phyloP scores from a whole-genome alignment of 202 grass and related monocot genomes.

The Tripidium arundinaceum region DNA sequence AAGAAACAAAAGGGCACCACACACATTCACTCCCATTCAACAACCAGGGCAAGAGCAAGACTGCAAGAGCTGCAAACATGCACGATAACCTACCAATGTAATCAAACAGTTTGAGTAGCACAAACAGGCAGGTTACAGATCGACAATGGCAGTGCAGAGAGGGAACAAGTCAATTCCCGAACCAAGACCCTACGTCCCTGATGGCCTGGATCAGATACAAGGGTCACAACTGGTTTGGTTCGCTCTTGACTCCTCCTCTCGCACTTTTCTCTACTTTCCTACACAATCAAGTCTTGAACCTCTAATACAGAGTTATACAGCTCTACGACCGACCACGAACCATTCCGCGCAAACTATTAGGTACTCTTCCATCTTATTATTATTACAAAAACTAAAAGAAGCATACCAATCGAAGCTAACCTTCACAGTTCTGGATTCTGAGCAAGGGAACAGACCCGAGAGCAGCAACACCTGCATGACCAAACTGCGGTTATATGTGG shows the following conservation, averaged over 20 bases:
- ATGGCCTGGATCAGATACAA: not conserved
- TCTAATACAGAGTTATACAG: constrained; percentile 29
- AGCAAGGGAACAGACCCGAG: not conserved
- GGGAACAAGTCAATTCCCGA: constrained; percentile 99
- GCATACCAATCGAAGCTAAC: constrained; percentile 15
- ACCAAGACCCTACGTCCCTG: constrained; percentile 75
- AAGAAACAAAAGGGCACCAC: constrained; percentile 41
- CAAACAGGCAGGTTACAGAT: too few relatives aligned
- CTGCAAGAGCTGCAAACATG: not conserved
- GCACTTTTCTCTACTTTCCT: constrained; percentile 11
- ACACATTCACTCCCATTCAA: constrained; percentile 52
- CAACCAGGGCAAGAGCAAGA: constrained; percentile 21
- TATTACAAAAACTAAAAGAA: constrained; percentile 42
- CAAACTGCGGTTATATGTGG: constrained; percentile 31
- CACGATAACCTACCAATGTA: not conserved
- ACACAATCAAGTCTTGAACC: constrained; percentile 13
- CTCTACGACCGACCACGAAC: constrained; percentile 8
- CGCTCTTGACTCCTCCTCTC: constrained; percentile 95
- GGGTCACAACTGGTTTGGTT: constrained; percentile 99
- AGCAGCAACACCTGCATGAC: constrained; percentile 28
- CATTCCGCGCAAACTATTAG: constrained; percentile 8
- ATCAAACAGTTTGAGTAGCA: constrained; percentile 26
- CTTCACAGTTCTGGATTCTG: constrained; percentile 24
- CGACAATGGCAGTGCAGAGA: constrained; percentile 48
- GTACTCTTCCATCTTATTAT: constrained; percentile 40